Conservation (phyloP, 2,329 filamentous ascomycete genomes). For the Cyphellophora attinorum region DNA sequence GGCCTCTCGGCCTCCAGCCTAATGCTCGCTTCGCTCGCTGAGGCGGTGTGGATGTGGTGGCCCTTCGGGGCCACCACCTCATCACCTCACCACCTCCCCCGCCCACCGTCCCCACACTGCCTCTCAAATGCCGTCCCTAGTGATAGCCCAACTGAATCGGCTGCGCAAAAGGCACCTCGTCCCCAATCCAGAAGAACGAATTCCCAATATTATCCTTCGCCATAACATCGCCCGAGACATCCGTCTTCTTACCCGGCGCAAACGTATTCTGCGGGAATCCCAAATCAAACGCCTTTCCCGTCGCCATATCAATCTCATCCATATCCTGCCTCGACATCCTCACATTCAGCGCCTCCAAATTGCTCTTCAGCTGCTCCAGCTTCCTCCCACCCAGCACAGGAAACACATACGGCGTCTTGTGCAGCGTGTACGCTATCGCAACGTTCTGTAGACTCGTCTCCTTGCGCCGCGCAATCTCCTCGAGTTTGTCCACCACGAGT, state of each 20-base stretch:
- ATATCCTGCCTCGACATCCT: constrained; percentile 43
- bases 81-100: too few relatives aligned
- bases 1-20: too few relatives aligned
- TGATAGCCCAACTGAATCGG: background rate
- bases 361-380: constrained; percentile 42
- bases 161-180: background rate
- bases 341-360: constrained; percentile 47
- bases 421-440: constrained; percentile 43
- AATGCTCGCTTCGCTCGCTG: too few relatives aligned
- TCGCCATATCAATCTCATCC: constrained; percentile 42
- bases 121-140: too few relatives aligned
- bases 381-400: constrained; percentile 46
- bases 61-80: too few relatives aligned
- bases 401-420: constrained; percentile 44
- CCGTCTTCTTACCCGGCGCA: background rate
- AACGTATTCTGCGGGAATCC: constrained; percentile 46
- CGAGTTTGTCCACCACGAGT: constrained; percentile 10
- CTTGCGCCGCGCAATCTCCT: constrained; percentile 12
- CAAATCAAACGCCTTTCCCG: constrained; percentile 40
- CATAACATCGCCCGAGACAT: background rate
- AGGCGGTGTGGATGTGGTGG: too few relatives aligned
- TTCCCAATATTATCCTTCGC: background rate
- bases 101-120: too few relatives aligned
- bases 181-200: background rate
- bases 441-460: constrained; percentile 7